phyloP scores from a whole-genome alignment of 2,329 filamentous ascomycete genomes.

The Alternaria novae-zelandiae region DNA sequence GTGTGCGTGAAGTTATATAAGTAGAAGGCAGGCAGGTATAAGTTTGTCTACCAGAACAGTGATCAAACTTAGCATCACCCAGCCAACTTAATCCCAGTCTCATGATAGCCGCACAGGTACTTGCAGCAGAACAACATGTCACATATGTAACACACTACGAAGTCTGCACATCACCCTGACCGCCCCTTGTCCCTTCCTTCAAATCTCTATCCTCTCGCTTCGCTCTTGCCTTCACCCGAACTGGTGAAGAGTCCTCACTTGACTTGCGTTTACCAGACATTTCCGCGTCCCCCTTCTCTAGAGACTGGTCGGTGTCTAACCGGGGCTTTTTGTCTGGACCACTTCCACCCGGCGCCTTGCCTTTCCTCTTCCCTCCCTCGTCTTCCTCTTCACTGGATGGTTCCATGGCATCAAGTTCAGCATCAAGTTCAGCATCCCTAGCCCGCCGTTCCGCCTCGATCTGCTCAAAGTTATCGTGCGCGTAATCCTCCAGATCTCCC shows the following conservation, averaged over 20 bases:
- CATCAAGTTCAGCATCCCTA: neutral
- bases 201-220: neutral
- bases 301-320: neutral
- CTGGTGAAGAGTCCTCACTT: neutral
- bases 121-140: neutral
- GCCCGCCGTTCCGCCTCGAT: neutral
- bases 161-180: neutral
- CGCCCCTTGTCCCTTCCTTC: neutral
- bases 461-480: neutral
- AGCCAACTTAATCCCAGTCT: neutral
- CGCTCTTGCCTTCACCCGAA: neutral
- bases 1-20: neutral
- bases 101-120: neutral
- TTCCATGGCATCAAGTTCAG: neutral
- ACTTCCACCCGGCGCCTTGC: neutral
- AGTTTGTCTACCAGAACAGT: neutral
- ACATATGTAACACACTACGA: neutral
- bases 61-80: neutral
- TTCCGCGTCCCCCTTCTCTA: neutral
- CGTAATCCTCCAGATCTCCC: neutral
- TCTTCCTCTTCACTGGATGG: neutral
- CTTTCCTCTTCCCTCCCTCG: neutral
- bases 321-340: neutral
- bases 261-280: neutral
- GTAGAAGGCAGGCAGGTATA: neutral